Evolutionary conservation across 345 rosid species (phyloP), one percentile per base, ranked within the genome.

Genomic region (Salix caprea): DNA sequence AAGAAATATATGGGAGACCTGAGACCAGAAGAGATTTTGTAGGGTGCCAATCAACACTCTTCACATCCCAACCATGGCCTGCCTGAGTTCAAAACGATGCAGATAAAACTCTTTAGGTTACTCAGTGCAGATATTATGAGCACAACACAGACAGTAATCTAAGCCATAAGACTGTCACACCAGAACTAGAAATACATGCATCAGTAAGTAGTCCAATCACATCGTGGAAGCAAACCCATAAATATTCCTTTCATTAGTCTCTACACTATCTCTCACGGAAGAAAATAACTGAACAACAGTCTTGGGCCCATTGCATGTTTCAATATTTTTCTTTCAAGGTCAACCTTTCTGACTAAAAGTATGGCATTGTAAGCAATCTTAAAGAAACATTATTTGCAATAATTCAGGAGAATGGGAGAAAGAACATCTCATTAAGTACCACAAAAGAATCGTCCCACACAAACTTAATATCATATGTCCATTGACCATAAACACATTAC

Each of bases 21-120:
- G 99, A 96, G 83, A 91, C 98, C 65, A 93, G 79, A 73, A 96
- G 88, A 73, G 98, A 93, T 83, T 93, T 93, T 76, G 95, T 91
- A 68, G 99, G 98, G 86, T 96, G 99, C 99, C 99, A 96, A 80
- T 93, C 97, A 81, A 96, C 98, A 83, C 97, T 82, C 89, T 96
- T 96, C 84, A 96, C 98, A 94, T 96, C 98, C 97, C 98, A 93
- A 82, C 98, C 98, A 87, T 96, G 99, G 91, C 99, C 99, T 96
- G 99, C 94, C 94, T 91, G 97, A 92, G 92, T 93, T 92, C 86
- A 96, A 93, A 84, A 67, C 28, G 72, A 67, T 23, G 42, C 69
- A 67, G 2, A 75, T 75, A 87, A 76, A 86, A 76, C 75, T 81
- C 88, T 85, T 58, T 81, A 79, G 87, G 87, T 91, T 78, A 11